Conservation (phyloP, 2,329 filamentous ascomycete species). For the Allantophomopsis lycopodina region DNA sequence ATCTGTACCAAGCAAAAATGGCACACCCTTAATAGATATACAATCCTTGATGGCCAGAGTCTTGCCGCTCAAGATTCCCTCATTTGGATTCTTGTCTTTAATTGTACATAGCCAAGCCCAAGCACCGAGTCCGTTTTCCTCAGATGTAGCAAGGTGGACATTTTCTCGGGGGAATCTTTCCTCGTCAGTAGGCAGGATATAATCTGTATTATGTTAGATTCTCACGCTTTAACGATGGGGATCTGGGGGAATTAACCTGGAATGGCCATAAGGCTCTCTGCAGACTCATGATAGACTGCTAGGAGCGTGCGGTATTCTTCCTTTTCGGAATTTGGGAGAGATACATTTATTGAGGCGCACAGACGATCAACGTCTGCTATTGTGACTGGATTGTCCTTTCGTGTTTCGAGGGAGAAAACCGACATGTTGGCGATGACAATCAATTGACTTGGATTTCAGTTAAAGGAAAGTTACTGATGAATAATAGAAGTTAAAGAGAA, state of each 20-base stretch:
- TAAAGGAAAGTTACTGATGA: no score
- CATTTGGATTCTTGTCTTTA: constrained; percentile 14
- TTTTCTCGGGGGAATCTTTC: constrained; percentile 27
- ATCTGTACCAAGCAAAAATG: constrained; percentile 33
- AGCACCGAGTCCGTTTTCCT: constrained; percentile 32
- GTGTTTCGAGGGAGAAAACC: constrained; percentile 5
- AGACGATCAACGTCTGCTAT: constrained; percentile 10
- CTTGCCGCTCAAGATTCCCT: constrained; percentile 21
- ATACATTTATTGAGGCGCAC: constrained; percentile 11
- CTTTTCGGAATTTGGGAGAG: constrained; percentile 22
- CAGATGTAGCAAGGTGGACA: constrained; percentile 21
- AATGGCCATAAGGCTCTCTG: constrained; percentile 14
- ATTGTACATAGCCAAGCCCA: constrained; percentile 38
- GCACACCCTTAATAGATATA: constrained; percentile 35
- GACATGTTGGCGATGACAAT: constrained; percentile 2
- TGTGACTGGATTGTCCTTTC: constrained; percentile 2
- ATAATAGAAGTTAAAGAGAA: no score
- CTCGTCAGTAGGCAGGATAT: constrained; percentile 16
- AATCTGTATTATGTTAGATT: constrained; percentile 7
- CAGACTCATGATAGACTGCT: constrained; percentile 21
- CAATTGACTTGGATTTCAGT: no score
- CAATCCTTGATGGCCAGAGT: constrained; percentile 37
- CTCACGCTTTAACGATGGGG: no score
- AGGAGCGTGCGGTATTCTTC: constrained; percentile 23
- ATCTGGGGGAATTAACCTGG: constrained; percentile 13